Base-by-base conservation (phyloP, 441 rosid genomes). In the Pelargonium australe region DNA sequence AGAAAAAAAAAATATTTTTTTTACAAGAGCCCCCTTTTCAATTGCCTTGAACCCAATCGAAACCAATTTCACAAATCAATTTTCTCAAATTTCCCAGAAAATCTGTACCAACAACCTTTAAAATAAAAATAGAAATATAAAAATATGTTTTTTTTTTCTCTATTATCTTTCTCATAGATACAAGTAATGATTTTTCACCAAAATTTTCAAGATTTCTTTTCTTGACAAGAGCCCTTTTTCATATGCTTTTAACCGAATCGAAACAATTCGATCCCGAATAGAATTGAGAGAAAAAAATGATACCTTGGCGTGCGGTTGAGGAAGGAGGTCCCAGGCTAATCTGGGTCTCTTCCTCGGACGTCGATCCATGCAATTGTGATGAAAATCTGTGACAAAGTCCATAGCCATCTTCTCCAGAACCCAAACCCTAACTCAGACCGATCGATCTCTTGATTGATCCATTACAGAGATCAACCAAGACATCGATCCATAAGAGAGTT, bases 331-430 rank as follows among this genome's bases (percentile, higher is more conserved):
- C 97, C 97, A 92, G 1, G 91, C 73, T 70, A 92, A 83, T n/a
- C 97, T 83, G 2, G 90, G 91, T 44, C 89, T 83, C 77, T 92
- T 92, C 72, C 89, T 82, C 3, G 95, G 97, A 41, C 97, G 90
- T 55, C 84, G 87, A 77, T 89, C 96, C 82, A 82, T 83, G 75
- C 73, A 85, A 65, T 79, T 79, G 73, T 80, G 87, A 0, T 89
- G 88, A 66, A 85, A 89, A 47, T 89, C 97, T 16, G 61, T 55
- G 61, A 55, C 61, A 16, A 55, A 55, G 23, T 55, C 61, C 61
- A 55, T 55, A 55, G 61, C 61, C 61, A 55, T 55, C 16, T 14
- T 16, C 61, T 55, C 20, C 20, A 55, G 61, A 55, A 55, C 61
- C 7, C 61, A 55, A 55, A 55, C 61, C 61, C 20, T 55, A 55